A percentile compares a stretch with the other conserved stretches of the same genome.
Evolutionary conservation across 2,329 filamentous ascomycete genomes (phyloP).

Genomic region (Beauveria rudraprayagi): DNA sequence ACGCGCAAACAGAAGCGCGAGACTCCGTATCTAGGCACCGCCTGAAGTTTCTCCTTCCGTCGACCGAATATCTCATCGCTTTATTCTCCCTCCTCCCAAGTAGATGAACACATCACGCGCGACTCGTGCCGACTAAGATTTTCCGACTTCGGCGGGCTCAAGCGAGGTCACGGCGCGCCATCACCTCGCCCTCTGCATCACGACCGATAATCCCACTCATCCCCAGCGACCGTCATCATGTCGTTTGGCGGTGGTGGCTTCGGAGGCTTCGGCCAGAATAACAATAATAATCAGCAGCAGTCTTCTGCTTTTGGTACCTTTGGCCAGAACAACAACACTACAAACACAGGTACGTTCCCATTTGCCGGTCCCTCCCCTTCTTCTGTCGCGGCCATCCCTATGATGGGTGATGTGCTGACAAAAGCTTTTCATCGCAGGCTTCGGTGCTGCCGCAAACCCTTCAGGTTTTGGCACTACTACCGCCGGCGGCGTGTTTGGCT

Average conservation of each 20-base stretch:
- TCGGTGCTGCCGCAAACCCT: constrained; percentile 21
- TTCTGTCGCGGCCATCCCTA: constrained; percentile 12
- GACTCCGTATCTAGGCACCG: not conserved
- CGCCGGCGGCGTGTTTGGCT: constrained; percentile 34
- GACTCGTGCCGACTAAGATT: not conserved
- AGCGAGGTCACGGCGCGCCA: not conserved
- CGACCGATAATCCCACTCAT: not conserved
- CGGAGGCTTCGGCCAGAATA: constrained; percentile 53
- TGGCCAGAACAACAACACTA: constrained; percentile 34
- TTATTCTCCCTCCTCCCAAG: not conserved
- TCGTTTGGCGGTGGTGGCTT: constrained; percentile 46
- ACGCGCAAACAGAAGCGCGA: not conserved
- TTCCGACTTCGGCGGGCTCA: not conserved
- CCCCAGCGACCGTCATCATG: constrained; percentile 32
- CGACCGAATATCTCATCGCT: not conserved
- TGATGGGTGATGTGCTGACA: constrained; percentile 16
- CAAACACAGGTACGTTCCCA: constrained; percentile 42
- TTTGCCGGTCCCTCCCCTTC: constrained; percentile 12
- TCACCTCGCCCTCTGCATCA: not conserved
- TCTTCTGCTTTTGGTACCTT: constrained; percentile 51
- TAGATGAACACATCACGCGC: not conserved
- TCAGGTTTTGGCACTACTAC: not conserved
- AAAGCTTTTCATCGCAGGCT: constrained; percentile 19
- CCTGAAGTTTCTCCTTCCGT: not conserved
- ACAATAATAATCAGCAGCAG: constrained; percentile 36